Evolutionary conservation across 805 yeast species (phyloP).

Genomic region (Candida pseudoglaebosa): DNA sequence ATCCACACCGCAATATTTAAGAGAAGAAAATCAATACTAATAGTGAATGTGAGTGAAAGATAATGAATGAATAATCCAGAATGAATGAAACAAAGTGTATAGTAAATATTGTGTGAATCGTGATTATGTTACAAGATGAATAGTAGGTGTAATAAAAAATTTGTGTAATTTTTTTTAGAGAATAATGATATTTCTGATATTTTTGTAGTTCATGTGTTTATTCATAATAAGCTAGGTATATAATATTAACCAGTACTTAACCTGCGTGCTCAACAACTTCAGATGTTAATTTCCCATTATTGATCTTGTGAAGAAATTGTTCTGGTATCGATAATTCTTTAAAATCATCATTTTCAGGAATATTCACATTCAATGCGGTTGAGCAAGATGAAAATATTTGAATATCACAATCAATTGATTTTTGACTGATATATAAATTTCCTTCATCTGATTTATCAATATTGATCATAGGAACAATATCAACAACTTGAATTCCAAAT

Average conservation of each 20-base stretch:
- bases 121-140: no score
- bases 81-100: no score
- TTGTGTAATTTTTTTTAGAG: no score
- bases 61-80: no score
- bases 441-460: constrained; percentile 90
- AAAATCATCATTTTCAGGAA: constrained; percentile 72
- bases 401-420: constrained; percentile 59
- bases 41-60: background rate
- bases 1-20: background rate
- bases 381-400: constrained; percentile 80
- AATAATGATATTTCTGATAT: no score
- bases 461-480: constrained; percentile 76
- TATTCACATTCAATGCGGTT: constrained; percentile 79
- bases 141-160: no score
- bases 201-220: no score
- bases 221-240: no score
- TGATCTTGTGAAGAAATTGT: constrained; percentile 75
- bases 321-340: constrained; percentile 86
- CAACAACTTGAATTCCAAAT: constrained; percentile 83
- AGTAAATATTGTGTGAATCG: no score
- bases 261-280: constrained; percentile 82
- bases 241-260: no score
- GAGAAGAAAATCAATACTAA: background rate
- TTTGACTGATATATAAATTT: constrained; percentile 68
- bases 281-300: constrained; percentile 58